Base-by-base conservation (phyloP, 2,329 filamentous ascomycete genomes). In the Pseudocercospora pini-densiflorae region DNA sequence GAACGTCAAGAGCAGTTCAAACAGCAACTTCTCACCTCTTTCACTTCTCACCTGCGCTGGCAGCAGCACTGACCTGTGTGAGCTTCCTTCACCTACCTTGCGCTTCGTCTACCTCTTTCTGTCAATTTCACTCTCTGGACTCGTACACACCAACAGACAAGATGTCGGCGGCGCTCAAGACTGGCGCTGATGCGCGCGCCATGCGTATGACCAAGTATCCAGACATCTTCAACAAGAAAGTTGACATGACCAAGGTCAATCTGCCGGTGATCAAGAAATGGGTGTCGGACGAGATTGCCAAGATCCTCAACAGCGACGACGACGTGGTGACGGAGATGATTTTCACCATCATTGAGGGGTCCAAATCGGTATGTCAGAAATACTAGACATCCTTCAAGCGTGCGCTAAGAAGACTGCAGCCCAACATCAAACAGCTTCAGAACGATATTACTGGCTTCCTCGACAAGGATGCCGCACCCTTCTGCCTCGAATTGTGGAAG, bases 221-320 rank as follows among this genome's bases (percentile, higher is more conserved):
- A 54, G 86, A 90, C 7, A 93, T 97, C 77, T 99, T 98, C 82
- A 94, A 88, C 77, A 89, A 92, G 78, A 97, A 97, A 83, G 95
- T 99, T 71, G 94, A 99, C 83, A 97, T 96, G 88, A 88, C 90
- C 73, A 98, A 98, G 83, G 93, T 99, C 80, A 97, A 99, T 78
- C 85, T 97, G 59, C 93, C 97, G 79, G 92, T 99, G 63, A 97
- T 99, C 89, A 97, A 97, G 86, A 97, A 95, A 92, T 99, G 95
- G 95, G 97, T 98, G 78, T 91, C 92, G 4, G 88, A 90, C 74
- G 92, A 90, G 78, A 92, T 99, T 64, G 92, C 90, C 24, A 90
- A 92, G 64, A 94, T 98, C 57, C 83, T 98, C 49, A 92, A 92
- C n/a, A 92, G 87, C 72, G 95, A 99, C 74, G 95, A 99, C 77